These are phyloP conservation scores for Neopestalotiopsis clavispora DNA, from an alignment of 2,329 filamentous ascomycete genomes.

Conservation along the genomic window DNA sequence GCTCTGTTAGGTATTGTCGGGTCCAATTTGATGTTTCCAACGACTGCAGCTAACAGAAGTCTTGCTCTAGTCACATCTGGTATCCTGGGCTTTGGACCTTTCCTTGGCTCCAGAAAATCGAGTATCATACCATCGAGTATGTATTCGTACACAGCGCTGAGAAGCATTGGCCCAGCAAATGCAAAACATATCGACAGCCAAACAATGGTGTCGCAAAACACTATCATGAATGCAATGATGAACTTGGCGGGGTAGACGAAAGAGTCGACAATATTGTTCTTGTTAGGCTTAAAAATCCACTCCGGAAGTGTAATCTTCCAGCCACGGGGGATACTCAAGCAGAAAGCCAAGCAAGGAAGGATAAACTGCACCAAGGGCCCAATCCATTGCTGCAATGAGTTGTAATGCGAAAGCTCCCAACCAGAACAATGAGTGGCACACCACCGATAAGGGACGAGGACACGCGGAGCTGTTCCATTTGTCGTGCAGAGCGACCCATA, in stretches of 20 bases:
- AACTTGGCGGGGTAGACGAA: slow-evolving; percentile 32
- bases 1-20: background rate
- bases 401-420: slow-evolving; percentile 34
- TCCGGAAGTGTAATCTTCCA: slow-evolving; percentile 37
- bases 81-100: slow-evolving; percentile 16
- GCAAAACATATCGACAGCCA: slow-evolving; percentile 18
- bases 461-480: slow-evolving; percentile 24
- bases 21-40: slow-evolving; percentile 35
- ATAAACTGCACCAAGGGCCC: slow-evolving; percentile 41
- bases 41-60: slow-evolving; percentile 33
- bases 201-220: slow-evolving; percentile 10
- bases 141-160: slow-evolving; percentile 34
- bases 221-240: slow-evolving; percentile 13
- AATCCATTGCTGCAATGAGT: slow-evolving; percentile 36
- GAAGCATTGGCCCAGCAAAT: slow-evolving; percentile 15
- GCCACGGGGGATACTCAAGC: slow-evolving; percentile 39
- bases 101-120: slow-evolving; percentile 29
- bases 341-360: slow-evolving; percentile 41
- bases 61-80: slow-evolving; percentile 30
- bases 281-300: slow-evolving; percentile 64
- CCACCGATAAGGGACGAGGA: slow-evolving; percentile 34
- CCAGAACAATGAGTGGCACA: slow-evolving; percentile 34
- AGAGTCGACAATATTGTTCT: slow-evolving; percentile 49
- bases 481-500: slow-evolving; percentile 32
- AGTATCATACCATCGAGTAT: slow-evolving; percentile 34